phyloP scores from a whole-genome alignment of 2,329 filamentous ascomycete genomes.

The Fusarium secorum region DNA sequence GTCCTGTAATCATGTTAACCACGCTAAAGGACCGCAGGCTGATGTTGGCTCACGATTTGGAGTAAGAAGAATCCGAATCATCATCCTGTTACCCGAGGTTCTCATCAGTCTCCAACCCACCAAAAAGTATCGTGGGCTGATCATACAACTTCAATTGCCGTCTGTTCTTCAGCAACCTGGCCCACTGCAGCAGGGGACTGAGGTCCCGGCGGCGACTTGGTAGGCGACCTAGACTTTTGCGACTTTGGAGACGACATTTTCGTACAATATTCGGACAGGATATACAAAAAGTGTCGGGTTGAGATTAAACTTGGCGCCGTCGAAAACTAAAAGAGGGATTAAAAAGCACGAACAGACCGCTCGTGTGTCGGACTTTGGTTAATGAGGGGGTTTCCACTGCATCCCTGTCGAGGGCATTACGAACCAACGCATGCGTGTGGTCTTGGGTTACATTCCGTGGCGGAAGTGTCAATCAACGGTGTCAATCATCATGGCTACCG shows the following conservation, averaged over 20 bases:
- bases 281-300: not conserved
- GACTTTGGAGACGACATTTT: constrained; percentile 21
- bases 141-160: constrained; percentile 24
- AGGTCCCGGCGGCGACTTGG: not conserved
- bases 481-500: not conserved
- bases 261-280: not conserved
- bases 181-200: not conserved
- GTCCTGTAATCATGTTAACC: not conserved
- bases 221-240: not conserved
- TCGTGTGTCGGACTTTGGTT: not conserved
- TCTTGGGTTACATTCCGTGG: not conserved
- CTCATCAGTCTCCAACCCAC: not conserved
- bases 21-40: fast-evolving
- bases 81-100: not conserved
- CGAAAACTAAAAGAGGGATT: not conserved
- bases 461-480: not conserved
- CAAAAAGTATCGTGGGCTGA: fast-evolving
- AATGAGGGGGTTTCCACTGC: not conserved
- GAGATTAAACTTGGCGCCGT: not conserved
- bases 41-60: not conserved
- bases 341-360: not conserved
- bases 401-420: not conserved
- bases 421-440: not conserved
- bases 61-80: constrained; percentile 30
- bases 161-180: not conserved